Conservation (phyloP, 306 rosid species). For the Sicyos baderoa region DNA sequence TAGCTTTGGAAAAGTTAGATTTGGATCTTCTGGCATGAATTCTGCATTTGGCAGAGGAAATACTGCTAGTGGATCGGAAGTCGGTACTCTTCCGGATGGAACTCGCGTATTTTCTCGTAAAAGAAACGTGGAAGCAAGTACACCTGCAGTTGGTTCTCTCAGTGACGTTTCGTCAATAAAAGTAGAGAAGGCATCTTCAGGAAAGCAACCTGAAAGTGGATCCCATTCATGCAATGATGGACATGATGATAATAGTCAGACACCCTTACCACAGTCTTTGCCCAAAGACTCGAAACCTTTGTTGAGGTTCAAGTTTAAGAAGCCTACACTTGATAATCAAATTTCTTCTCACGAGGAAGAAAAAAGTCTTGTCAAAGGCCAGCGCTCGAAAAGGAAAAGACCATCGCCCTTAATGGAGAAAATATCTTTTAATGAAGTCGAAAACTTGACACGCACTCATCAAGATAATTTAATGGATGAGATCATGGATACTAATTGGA, state of each 20-base stretch:
- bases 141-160: constrained; percentile 26
- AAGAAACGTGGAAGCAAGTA: constrained; percentile 35
- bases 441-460: constrained; percentile 36
- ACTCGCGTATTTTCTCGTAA: constrained; percentile 32
- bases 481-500: constrained; percentile 95
- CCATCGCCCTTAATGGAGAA: constrained; percentile 67
- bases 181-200: constrained; percentile 36
- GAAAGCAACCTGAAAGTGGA: constrained; percentile 54
- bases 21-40: constrained; percentile 41
- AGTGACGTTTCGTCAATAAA: constrained; percentile 29
- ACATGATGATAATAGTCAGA: constrained; percentile 37
- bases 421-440: constrained; percentile 38
- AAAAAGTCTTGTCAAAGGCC: constrained; percentile 71
- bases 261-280: constrained; percentile 40
- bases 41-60: constrained; percentile 37
- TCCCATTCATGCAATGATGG: constrained; percentile 36
- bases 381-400: constrained; percentile 90
- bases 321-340: constrained; percentile 58
- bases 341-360: constrained; percentile 66
- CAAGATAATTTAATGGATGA: constrained; percentile 61
- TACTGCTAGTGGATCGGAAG: constrained; percentile 40
- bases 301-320: constrained; percentile 72
- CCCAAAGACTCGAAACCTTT: constrained; percentile 73
- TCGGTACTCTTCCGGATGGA: constrained; percentile 28
- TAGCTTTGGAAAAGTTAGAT: constrained; percentile 62